phyloP scores from a whole-genome alignment of 805 yeast genomes.

The Blastobotrys americana region DNA sequence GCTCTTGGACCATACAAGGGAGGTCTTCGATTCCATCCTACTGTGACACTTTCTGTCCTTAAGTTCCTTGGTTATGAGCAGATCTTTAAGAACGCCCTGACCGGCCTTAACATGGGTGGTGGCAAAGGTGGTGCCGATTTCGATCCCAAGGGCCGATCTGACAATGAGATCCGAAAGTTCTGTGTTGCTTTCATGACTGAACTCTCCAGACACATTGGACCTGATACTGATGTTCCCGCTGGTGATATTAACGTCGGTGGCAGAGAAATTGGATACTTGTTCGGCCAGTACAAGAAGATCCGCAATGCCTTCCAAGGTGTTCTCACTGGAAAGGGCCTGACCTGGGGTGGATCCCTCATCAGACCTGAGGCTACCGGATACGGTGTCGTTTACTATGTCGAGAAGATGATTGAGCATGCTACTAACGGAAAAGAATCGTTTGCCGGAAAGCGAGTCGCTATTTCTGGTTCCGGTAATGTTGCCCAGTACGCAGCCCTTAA shows the following conservation, averaged over 20 bases:
- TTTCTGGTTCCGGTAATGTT: constrained; percentile 98
- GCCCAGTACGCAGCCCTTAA: constrained; percentile 98
- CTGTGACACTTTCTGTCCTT: constrained; percentile 89
- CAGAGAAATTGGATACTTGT: constrained; percentile 87
- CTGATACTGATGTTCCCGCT: constrained; percentile 97
- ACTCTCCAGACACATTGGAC: constrained; percentile 92
- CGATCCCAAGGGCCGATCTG: constrained; percentile 92
- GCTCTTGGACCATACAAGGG: constrained; percentile 99
- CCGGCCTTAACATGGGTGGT: constrained; percentile 98
- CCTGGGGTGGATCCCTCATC: constrained; percentile 98
- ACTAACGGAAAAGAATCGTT: constrained; percentile 82
- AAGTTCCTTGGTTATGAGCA: constrained; percentile 98
- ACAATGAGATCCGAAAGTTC: constrained; percentile 92
- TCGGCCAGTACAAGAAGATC: constrained; percentile 92
- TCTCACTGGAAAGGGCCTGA: constrained; percentile 93
- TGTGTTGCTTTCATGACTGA: constrained; percentile 94
- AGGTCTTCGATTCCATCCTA: constrained; percentile 96
- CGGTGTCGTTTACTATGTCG: constrained; percentile 94
- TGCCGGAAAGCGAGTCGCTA: constrained; percentile 88
- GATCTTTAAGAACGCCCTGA: constrained; percentile 95
- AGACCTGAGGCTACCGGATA: constrained; percentile 99
- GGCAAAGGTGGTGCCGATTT: constrained; percentile 99
- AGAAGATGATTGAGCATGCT: constrained; percentile 94
- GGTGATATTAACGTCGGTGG: constrained; percentile 99
- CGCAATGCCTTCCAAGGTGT: constrained; percentile 95